A percentile compares a stretch with the other conserved stretches of the same genome.
Conservation (phyloP, 177 flowering plant genomes). For the Vitis hybrid region DNA sequence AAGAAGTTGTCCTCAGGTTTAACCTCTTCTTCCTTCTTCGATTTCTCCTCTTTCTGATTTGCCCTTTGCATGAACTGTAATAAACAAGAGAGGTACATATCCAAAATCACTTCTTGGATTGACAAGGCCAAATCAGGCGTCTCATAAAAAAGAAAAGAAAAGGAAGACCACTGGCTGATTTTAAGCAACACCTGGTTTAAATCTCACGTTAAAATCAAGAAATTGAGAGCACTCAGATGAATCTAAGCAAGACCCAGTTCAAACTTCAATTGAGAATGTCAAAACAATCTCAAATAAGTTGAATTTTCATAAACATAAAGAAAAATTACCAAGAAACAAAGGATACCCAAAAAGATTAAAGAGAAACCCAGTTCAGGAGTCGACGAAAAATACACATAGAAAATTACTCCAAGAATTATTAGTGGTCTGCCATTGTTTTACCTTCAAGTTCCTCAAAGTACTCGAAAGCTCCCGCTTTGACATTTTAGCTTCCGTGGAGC, state of each 20-base stretch:
- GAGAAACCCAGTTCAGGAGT: not conserved
- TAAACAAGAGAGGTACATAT: not conserved
- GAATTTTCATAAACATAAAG: not conserved
- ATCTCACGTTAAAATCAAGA: not conserved
- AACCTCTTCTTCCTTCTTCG: conserved; percentile 52
- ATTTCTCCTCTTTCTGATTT: conserved; percentile 48
- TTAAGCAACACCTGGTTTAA: not conserved
- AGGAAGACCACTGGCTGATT: not conserved
- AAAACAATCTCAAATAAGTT: not conserved
- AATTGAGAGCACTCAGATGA: conserved; percentile 11
- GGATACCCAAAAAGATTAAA: not conserved
- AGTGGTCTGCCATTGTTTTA: conserved; percentile 10
- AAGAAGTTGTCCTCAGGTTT: conserved; percentile 38
- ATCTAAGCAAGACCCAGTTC: conserved; percentile 19
- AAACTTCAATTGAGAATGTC: not conserved
- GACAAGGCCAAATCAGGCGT: not conserved
- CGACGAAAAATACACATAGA: no score
- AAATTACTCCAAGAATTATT: no score
- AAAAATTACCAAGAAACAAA: not conserved
- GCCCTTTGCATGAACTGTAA: conserved; percentile 84
- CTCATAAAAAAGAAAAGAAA: not conserved
- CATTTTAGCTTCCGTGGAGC: conserved; percentile 25
- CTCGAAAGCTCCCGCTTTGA: conserved; percentile 76
- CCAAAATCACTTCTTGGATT: no score
- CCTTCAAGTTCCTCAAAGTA: conserved; percentile 74